phyloP scores from a whole-genome alignment of 805 yeast genomes.

The Nakazawaea populi region DNA sequence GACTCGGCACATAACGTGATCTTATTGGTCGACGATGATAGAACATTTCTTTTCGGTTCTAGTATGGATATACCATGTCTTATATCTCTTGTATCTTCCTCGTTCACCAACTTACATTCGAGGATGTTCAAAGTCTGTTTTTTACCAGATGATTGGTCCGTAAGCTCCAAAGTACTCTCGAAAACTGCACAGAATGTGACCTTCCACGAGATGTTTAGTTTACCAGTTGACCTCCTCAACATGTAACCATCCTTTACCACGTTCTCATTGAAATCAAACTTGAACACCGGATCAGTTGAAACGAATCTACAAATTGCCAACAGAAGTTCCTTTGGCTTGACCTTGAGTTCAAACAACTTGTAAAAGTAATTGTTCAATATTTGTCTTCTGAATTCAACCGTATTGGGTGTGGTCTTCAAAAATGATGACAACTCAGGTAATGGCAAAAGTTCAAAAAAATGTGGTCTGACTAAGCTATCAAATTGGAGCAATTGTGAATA shows the following conservation, averaged over 20 bases:
- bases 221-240: conserved; percentile 8
- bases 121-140: conserved; percentile 46
- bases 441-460: conserved; percentile 50
- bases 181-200: conserved; percentile 3
- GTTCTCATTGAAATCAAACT: conserved; percentile 12
- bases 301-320: conserved; percentile 56
- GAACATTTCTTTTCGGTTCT: conserved; percentile 33
- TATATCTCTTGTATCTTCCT: conserved; percentile 31
- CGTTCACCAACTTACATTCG: conserved; percentile 25
- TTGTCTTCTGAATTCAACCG: conserved; percentile 55
- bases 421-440: conserved; percentile 64
- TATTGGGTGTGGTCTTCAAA: conserved; percentile 51
- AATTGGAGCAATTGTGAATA: conserved; percentile 54
- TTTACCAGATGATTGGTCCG: conserved; percentile 1
- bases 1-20: conserved; percentile 70
- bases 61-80: conserved; percentile 56
- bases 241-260: conserved; percentile 11
- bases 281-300: conserved; percentile 52
- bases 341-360: conserved; percentile 50
- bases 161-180: conserved; percentile 2
- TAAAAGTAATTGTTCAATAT: conserved; percentile 55
- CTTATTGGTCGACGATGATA: conserved; percentile 23
- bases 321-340: conserved; percentile 47
- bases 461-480: conserved; percentile 54
- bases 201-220: conserved; percentile 12